These are phyloP conservation scores for Coemansia umbellata DNA, from an alignment of 192 early-diverging fungal species.

Conservation along the genomic window DNA sequence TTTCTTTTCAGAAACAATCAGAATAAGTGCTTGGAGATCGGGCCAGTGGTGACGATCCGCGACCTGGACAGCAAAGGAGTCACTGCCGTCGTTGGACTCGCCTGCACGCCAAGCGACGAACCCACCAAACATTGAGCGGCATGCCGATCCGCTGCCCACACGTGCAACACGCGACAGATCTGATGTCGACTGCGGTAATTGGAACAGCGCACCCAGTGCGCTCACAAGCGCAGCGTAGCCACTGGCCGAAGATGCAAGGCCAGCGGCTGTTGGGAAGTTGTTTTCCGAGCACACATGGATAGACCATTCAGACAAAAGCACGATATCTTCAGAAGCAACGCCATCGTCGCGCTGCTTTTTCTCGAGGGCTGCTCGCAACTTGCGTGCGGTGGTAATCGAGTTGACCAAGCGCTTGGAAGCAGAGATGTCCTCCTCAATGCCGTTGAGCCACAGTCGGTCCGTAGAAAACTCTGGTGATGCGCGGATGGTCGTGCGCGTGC, in stretches of 20 bases:
- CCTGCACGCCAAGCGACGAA: slow-evolving; percentile 99
- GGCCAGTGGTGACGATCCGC: slow-evolving; percentile 91
- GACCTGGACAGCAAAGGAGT: slow-evolving; percentile 90
- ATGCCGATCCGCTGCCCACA: slow-evolving; percentile 95
- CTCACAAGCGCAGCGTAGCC: slow-evolving; percentile 93
- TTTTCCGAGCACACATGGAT: slow-evolving; percentile 94
- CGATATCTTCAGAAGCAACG: slow-evolving; percentile 1
- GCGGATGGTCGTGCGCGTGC: slow-evolving; percentile 89
- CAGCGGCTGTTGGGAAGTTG: slow-evolving; percentile 99
- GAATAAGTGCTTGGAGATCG: slow-evolving; percentile 90
- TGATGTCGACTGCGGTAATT: slow-evolving; percentile 64
- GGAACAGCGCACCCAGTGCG: slow-evolving; percentile 69
- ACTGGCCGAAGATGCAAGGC: slow-evolving; percentile 93
- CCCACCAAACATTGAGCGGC: slow-evolving; percentile 95
- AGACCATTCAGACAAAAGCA: slow-evolving; percentile 57
- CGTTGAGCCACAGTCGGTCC: slow-evolving; percentile 96
- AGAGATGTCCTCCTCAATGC: slow-evolving; percentile 75
- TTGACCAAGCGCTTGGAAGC: slow-evolving; percentile 81
- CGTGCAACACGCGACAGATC: slow-evolving; percentile 89
- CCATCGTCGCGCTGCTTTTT: slow-evolving; percentile 21
- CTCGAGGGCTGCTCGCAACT: slow-evolving; percentile 69
- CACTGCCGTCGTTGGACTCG: slow-evolving; percentile 67
- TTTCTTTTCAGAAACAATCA: slow-evolving; percentile 88
- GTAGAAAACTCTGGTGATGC: slow-evolving; percentile 55
- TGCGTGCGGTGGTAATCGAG: slow-evolving; percentile 74